Base-by-base conservation (phyloP, 1,139 yeast species). In the Candida tropicalis region DNA sequence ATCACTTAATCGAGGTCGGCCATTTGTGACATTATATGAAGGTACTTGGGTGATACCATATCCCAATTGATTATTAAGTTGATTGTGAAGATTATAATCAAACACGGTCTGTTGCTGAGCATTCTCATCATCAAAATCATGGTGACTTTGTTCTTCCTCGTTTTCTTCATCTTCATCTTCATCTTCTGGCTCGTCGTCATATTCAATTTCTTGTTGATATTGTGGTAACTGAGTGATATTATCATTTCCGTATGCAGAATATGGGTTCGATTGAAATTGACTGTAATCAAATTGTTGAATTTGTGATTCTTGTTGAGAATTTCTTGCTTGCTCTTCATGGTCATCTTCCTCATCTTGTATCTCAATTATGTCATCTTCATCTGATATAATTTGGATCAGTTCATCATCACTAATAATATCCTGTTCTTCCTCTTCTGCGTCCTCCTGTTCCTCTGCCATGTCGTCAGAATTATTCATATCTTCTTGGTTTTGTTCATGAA, bases 401-500 rank as follows among this genome's bases (percentile, higher is more conserved):
- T 47, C 49, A 6, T 39, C 53, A 8, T 43, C 53, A 15, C 37
- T 46, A 3, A 33, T 50, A 23, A n/a, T n/a, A n/a, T 44, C 51
- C 3, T 44, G 52, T 7, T 50, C 52, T 11, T 48, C 54, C n/a
- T 44, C 49, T 24, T 41, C 54, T 24, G 45, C 47, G 13, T 36
- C 46, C 17, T 40, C 43, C 28, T 44, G 49, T 43, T 50, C 54
- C 32, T 47, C 41, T 7, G 42, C 44, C 2, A 39, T 46, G 9
- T 40, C 46, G 20, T 41, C 46, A 5, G 39, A 42, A 18, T 34
- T 35, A 9, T 37, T 41, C 8, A 29, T 15, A n/a, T 29, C 45
- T n/a, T 34, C 47, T 17, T 39, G 44, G 23, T 43, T 63, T 17
- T 56, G 63, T 13, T 57, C 63, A n/a, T 65, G 68, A 9, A 46